Evolutionary conservation across 2,329 filamentous ascomycete species (phyloP), one percentile per base, ranked within the genome.

Genomic region (Fusarium stilboides): DNA sequence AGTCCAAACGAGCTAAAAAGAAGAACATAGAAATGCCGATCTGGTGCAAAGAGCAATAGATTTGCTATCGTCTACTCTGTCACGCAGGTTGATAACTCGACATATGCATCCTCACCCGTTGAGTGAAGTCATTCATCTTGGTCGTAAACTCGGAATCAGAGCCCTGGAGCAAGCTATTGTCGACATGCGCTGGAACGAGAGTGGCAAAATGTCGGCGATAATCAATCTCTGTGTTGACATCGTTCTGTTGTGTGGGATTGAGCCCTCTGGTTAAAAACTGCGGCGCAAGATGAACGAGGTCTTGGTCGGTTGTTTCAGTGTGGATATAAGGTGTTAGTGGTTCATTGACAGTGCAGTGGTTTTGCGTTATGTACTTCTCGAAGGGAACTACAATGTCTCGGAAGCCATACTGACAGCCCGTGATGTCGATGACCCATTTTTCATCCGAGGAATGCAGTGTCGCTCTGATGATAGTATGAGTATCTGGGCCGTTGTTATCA

Each of bases 371-470:
- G 31, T 71, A 71, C 14, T 57, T 62, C 19, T 61, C 26, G 15
- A 52, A 39, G 4, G 68, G 68, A 33, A 62, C 44, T 4, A 71
- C 43, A n/a, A 44, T 46, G 9, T 68, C 60, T 37, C n/a, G 40
- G 20, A 66, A 66, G 26, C 68, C 64, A 44, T 65, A 71, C 44
- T 71, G 68, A 33, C 60, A 53, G 46, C 56, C 59, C 7, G 59
- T 56, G 7, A 53, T 40, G 40, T 70, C 64, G 50, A 70, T 46
- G n/a, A 62, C 19, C 64, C 68, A 68, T n/a, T 22, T 31, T 44
- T 70, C 68, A 17, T 15, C 37, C 4, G 53, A 28, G 6, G 37
- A 33, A 3, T 20, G 40, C 17, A 43, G 31, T 8, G 40, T 37
- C 19, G 54, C 68, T 20, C 46, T 26, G 14, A 62, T 24, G 10